A percentile compares a stretch with the other conserved stretches of the same genome.
Conservation (phyloP, 139 green algal genomes). For the Tetraselmis striata region DNA sequence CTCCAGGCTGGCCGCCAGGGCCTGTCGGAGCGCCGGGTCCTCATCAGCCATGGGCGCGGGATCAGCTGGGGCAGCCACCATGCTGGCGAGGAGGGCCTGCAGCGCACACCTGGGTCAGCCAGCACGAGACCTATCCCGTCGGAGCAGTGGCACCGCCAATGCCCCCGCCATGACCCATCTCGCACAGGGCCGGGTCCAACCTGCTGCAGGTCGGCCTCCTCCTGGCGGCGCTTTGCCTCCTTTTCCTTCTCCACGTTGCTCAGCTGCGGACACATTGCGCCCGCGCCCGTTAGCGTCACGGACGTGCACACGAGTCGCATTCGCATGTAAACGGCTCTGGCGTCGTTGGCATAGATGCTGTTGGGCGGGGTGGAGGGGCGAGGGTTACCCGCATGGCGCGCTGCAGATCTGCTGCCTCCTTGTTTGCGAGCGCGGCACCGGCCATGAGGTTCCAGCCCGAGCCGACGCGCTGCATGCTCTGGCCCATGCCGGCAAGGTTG, state of each 20-base stretch:
- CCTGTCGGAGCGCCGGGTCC: neutral
- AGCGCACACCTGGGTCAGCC: too few species aligned
- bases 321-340: too few species aligned
- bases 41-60: neutral
- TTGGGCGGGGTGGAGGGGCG: too few species aligned
- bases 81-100: neutral
- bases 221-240: neutral
- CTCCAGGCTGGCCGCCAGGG: neutral
- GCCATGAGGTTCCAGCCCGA: neutral
- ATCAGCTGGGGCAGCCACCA: neutral
- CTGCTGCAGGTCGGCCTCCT: neutral
- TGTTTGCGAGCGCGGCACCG: too few species aligned
- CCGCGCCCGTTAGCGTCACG: too few species aligned
- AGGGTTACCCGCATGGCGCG: neutral
- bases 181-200: too few species aligned
- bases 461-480: neutral
- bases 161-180: too few species aligned
- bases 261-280: neutral
- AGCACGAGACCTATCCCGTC: too few species aligned
- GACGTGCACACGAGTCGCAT: too few species aligned
- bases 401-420: neutral
- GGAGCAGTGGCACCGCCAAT: too few species aligned
- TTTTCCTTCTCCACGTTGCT: neutral
- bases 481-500: neutral
- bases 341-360: too few species aligned